phyloP scores from a whole-genome alignment of 1,139 yeast genomes.

The Nakaseomyces uthaithaninus region DNA sequence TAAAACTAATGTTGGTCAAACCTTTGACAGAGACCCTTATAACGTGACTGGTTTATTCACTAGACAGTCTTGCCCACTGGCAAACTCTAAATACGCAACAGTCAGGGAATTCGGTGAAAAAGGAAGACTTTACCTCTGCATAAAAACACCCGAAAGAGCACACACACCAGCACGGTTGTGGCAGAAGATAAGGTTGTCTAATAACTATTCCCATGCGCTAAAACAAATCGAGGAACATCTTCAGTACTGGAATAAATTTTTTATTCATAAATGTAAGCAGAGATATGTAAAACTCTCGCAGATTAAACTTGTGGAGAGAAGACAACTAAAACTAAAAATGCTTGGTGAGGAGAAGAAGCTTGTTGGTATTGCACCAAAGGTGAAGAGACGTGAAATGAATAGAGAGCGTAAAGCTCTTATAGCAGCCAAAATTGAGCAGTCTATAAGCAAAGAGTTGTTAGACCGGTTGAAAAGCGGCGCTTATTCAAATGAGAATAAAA shows the following conservation, averaged over 20 bases:
- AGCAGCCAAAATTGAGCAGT: constrained; percentile 93
- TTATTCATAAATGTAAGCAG: constrained; percentile 90
- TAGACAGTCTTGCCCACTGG: constrained; percentile 94
- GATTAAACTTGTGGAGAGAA: constrained; percentile 89
- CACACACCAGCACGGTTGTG: constrained; percentile 89
- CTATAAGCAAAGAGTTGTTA: constrained; percentile 87
- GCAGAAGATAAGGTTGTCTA: constrained; percentile 86
- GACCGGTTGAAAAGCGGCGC: constrained; percentile 96
- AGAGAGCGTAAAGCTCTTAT: constrained; percentile 94
- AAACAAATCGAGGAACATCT: constrained; percentile 80
- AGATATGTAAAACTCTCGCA: constrained; percentile 89
- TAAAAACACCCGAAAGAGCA: constrained; percentile 96
- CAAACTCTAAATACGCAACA: constrained; percentile 93
- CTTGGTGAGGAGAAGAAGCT: constrained; percentile 87
- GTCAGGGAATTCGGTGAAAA: constrained; percentile 65
- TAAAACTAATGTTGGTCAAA: constrained; percentile 70
- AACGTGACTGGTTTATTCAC: constrained; percentile 87
- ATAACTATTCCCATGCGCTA: constrained; percentile 80
- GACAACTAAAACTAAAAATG: constrained; percentile 60
- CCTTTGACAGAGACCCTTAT: constrained; percentile 80
- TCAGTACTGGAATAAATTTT: constrained; percentile 86
- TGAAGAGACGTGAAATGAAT: constrained; percentile 84
- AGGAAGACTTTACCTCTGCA: constrained; percentile 81
- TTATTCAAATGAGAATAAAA: constrained; percentile 67
- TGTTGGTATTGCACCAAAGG: constrained; percentile 88